Evolutionary conservation across 2,329 filamentous ascomycete genomes (phyloP), one percentile per base, ranked within the genome.

Genomic region (Ploettnerulaceae sp.): DNA sequence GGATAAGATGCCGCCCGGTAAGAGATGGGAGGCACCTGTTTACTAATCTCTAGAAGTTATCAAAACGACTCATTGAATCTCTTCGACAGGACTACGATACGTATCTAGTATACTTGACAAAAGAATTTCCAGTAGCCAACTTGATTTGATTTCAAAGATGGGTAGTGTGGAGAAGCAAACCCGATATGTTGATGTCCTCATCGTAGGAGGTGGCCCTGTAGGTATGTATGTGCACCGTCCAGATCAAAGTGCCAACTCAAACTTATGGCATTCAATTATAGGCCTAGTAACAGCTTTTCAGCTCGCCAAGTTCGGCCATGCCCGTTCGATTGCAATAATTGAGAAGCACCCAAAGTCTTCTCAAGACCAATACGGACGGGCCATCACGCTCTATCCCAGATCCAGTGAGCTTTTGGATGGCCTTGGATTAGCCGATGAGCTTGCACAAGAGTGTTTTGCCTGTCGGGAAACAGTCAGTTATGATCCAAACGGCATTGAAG

Each of bases 361-460:
- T 1, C 73, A 76, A 56, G 71, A 74, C 47, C 60, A 68, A n/a
- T 76, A 73, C 58, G 75, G 74, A 12, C 69, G 74, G 6, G 75
- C 75, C 9, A 74, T 76, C 48, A 75, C 75, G 0, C 68, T 78
- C 2, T 78, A 71, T 48, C 72, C 74, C 1, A 66, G 75, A 1
- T 72, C 69, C 5, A 66, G 64, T 32, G 74, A 78, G 59, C 70
- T 76, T 60, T 67, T 79, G 1, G 72, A 75, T 43, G 72, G 76
- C 49, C 65, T 77, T 2, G 69, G 66, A 18, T 65, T 77, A 6
- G 67, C 69, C 1, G 72, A 76, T 20, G 62, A 68, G 6, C 66
- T 78, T 28, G 66, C 72, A 3, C 74, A 77, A 58, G 64, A 71
- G 42, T 74, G 73, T 49, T 76, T 77, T 55, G 71, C 72, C 1